These are phyloP conservation scores for Lindgomyces ingoldianus DNA, from an alignment of 495 filamentous ascomycete genomes.

Conservation along the genomic window DNA sequence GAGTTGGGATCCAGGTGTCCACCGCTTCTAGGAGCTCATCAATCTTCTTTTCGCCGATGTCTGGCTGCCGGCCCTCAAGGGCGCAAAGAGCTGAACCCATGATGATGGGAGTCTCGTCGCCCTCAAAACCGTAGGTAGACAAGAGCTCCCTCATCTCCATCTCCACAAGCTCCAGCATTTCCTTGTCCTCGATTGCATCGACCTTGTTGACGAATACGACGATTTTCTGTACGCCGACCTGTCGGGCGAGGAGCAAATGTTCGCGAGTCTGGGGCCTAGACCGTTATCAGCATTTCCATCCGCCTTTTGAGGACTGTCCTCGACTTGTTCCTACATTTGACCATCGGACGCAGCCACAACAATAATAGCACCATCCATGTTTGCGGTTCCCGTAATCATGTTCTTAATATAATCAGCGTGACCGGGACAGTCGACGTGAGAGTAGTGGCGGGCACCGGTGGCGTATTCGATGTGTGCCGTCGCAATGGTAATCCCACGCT, in stretches of 20 bases:
- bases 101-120: conserved; percentile 94
- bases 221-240: conserved; percentile 95
- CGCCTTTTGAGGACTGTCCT: conserved; percentile 37
- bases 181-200: conserved; percentile 91
- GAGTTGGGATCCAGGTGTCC: conserved; percentile 95
- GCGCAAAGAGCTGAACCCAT: conserved; percentile 96
- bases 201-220: conserved; percentile 99
- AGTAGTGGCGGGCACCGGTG: conserved; percentile 90
- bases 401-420: conserved; percentile 99
- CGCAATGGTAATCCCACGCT: conserved; percentile 99
- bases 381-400: conserved; percentile 97
- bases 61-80: conserved; percentile 80
- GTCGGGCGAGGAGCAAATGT: conserved; percentile 94
- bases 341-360: conserved; percentile 98
- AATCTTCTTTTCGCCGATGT: conserved; percentile 83
- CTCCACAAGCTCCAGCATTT: conserved; percentile 99
- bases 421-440: conserved; percentile 98
- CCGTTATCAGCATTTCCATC: conserved; percentile 22
- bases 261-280: conserved; percentile 91
- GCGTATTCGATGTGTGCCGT: conserved; percentile 97
- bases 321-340: conserved; percentile 70
- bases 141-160: conserved; percentile 99
- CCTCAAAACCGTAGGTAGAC: conserved; percentile 89
- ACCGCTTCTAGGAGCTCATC: conserved; percentile 86
- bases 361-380: conserved; percentile 98